phyloP scores from a whole-genome alignment of 2,329 filamentous ascomycete species.

The Pochonia chlamydosporia region DNA sequence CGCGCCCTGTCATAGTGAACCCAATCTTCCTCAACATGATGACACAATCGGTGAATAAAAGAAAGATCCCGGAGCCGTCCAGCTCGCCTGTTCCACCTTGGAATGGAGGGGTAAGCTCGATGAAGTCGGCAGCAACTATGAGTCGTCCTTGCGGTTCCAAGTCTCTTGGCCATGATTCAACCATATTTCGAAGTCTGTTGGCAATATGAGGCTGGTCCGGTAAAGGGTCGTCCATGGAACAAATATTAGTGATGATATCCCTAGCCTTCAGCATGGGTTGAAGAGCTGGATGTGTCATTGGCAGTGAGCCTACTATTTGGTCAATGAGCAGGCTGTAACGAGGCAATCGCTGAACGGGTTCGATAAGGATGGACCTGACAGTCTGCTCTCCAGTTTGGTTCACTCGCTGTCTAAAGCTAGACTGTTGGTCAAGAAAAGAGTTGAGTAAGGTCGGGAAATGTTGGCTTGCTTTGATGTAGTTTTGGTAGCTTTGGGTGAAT shows the following conservation, averaged over 20 bases:
- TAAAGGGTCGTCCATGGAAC: slow-evolving; percentile 73
- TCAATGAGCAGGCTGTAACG: slow-evolving; percentile 96
- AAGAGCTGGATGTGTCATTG: slow-evolving; percentile 78
- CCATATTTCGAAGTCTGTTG: slow-evolving; percentile 67
- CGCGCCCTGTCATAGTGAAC: slow-evolving; percentile 62
- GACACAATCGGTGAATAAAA: slow-evolving; percentile 80
- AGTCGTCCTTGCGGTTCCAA: slow-evolving; percentile 72
- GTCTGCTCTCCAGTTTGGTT: slow-evolving; percentile 84
- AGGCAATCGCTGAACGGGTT: slow-evolving; percentile 89
- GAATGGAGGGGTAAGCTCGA: slow-evolving; percentile 72
- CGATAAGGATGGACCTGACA: slow-evolving; percentile 86
- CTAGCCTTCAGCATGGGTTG: slow-evolving; percentile 79
- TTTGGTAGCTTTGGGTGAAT: slow-evolving; percentile 85
- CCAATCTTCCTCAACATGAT: slow-evolving; percentile 69
- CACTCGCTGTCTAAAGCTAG: slow-evolving; percentile 75
- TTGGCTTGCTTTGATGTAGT: slow-evolving; percentile 88
- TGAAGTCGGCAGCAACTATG: slow-evolving; percentile 73
- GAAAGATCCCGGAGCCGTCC: slow-evolving; percentile 61
- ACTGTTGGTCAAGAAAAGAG: slow-evolving; percentile 70
- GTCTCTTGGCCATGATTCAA: slow-evolving; percentile 69
- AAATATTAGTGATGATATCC: slow-evolving; percentile 94
- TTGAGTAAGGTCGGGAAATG: slow-evolving; percentile 79
- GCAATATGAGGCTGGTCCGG: slow-evolving; percentile 68
- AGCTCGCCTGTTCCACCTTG: slow-evolving; percentile 31
- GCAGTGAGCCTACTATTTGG: slow-evolving; percentile 82